A percentile compares a stretch with the other conserved stretches of the same genome.
Evolutionary conservation across 148 eudicot genomes (phyloP).

Genomic region (Suaeda aralocaspica): DNA sequence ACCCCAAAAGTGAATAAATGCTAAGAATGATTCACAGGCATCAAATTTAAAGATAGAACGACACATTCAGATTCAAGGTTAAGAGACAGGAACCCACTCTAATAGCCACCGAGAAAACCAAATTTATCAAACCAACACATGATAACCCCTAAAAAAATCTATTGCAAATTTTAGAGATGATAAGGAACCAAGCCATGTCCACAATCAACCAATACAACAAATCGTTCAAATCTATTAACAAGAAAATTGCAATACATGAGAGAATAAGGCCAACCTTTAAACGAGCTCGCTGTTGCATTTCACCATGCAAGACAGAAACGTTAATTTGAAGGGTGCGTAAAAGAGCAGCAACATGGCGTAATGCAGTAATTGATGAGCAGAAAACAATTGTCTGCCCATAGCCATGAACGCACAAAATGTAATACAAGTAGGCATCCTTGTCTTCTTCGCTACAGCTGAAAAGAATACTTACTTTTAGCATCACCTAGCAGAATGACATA

Average conservation of each 20-base stretch:
- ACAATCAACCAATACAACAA: neutral
- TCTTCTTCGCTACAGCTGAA: constrained; percentile 90
- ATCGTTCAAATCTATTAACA: neutral
- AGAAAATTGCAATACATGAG: neutral
- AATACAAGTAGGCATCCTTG: constrained; percentile 91
- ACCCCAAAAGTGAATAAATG: neutral
- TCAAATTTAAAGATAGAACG: neutral
- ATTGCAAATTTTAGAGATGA: neutral
- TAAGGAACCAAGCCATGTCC: neutral
- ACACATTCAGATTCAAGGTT: neutral
- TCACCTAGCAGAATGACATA: constrained; percentile 8
- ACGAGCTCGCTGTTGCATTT: constrained; percentile 95
- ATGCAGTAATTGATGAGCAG: constrained; percentile 85
- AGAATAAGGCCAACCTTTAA: constrained; percentile 55
- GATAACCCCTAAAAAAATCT: too few species aligned
- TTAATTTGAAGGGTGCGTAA: constrained; percentile 58
- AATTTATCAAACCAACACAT: too few species aligned
- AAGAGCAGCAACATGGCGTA: constrained; percentile 76
- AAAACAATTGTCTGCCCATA: constrained; percentile 86
- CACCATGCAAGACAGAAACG: constrained; percentile 69
- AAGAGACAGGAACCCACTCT: neutral
- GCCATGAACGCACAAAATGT: constrained; percentile 85
- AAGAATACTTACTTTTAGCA: constrained; percentile 9
- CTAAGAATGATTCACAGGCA: neutral
- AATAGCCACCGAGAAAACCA: neutral